Evolutionary conservation across 208 protist species (phyloP).

Genomic region (Leishmania braziliensis): DNA sequence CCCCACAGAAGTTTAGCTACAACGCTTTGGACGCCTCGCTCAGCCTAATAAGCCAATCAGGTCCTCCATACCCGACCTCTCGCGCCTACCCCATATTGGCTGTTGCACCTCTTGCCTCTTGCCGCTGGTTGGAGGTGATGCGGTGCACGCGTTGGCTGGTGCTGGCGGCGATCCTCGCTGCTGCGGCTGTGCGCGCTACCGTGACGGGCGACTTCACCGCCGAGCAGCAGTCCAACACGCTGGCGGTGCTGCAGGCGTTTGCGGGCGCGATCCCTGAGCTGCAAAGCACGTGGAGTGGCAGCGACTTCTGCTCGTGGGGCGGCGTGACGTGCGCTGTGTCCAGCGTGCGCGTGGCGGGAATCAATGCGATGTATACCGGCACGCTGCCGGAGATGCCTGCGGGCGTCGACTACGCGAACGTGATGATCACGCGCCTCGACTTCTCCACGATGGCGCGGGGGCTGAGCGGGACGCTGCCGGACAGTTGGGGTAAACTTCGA

Average conservation of each 20-base stretch:
- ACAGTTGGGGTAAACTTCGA: neutral
- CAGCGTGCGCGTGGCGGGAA: neutral
- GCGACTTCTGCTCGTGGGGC: constrained; percentile 8
- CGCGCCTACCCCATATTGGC: neutral
- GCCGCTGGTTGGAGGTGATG: neutral
- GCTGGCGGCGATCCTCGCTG: neutral
- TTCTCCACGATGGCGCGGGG: neutral
- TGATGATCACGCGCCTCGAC: neutral
- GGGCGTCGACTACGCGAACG: constrained; percentile 7
- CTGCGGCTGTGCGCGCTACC: neutral
- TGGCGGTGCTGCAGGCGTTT: constrained; percentile 9
- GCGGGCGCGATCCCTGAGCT: constrained; percentile 1
- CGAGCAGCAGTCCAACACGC: constrained; percentile 6
- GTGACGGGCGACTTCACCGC: neutral
- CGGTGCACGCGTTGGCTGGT: neutral
- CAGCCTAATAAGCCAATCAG: neutral
- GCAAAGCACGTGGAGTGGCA: neutral
- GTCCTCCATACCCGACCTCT: neutral
- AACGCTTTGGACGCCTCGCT: neutral
- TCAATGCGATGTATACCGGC: neutral
- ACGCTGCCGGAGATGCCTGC: constrained; percentile 16
- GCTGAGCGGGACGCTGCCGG: constrained; percentile 11
- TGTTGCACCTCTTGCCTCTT: neutral
- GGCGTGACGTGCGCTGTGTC: constrained; percentile 2
- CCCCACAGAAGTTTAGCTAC: neutral